These are phyloP conservation scores for Neofusicoccum kwambonambiense DNA, from an alignment of 2,329 filamentous ascomycete species.

Conservation along the genomic window DNA sequence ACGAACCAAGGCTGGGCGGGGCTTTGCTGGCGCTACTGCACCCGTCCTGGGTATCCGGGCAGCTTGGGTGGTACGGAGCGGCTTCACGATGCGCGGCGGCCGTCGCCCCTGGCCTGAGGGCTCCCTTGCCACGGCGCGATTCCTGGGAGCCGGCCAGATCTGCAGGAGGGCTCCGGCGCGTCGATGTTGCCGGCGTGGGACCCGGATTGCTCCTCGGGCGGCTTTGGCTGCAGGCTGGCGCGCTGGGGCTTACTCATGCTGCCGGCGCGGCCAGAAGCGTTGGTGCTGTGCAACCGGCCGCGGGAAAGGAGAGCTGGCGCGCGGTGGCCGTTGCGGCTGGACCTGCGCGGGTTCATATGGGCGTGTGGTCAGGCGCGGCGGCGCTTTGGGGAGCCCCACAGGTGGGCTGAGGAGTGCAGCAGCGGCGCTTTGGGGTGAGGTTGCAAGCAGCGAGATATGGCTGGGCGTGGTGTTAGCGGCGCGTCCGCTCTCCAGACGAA, in stretches of 20 bases:
- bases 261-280: not conserved
- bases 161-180: not conserved
- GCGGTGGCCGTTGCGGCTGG: not conserved
- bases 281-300: not conserved
- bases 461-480: not conserved
- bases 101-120: not conserved
- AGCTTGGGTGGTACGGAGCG: not conserved
- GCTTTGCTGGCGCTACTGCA: not conserved
- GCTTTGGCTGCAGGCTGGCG: too few relatives aligned
- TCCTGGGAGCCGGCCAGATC: not conserved
- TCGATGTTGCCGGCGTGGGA: not conserved
- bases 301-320: not conserved
- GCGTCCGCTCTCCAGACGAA: not conserved
- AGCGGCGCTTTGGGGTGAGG: not conserved
- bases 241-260: not conserved
- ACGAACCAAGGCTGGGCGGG: slow-evolving; percentile 2
- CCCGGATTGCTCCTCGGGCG: not conserved
- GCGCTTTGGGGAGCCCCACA: not conserved
- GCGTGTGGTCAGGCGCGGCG: too few relatives aligned
- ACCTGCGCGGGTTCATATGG: not conserved
- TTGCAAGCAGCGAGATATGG: slow-evolving; percentile 1
- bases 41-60: slow-evolving; percentile 2
- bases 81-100: not conserved
- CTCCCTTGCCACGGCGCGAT: not conserved
- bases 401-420: slow-evolving; percentile 10